Base-by-base conservation (phyloP, 2,329 filamentous ascomycete species). In the Erysiphe pulchra region DNA sequence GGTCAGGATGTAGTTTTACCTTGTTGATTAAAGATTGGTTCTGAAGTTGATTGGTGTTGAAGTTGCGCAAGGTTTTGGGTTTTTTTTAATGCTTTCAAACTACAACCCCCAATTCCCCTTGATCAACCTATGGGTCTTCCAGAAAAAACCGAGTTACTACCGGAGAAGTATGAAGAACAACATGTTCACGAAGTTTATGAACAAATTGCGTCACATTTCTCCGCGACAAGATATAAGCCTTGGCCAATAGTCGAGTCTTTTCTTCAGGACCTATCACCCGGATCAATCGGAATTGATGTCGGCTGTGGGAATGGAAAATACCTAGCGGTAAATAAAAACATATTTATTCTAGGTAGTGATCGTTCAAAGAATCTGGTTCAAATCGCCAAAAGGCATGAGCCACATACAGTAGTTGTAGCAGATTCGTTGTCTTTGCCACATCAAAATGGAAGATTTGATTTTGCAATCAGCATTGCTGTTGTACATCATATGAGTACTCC, bases 231-330 rank as follows among this genome's bases (percentile, higher is more conserved):
- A 49, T 72, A 79, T 65, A 75, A 75, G 73, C 85, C 90, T 49
- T 98, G 90, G 90, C 90, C 90, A 18, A 78, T 92, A 53, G 81
- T 95, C 47, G 73, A 85, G 50, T 66, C 67, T 33, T 95, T 94
- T 59, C 70, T 95, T 33, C 63, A 67, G 44, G 64, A 65, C 31
- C 71, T 80, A 42, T 58, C 68, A 0, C 63, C 75, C 12, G 87
- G 86, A 24, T 71, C 81, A 44, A 63, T 95, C 47, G 90, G 90
- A 10, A 68, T 93, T 31, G 90, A 98, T 61, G 69, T 95, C 47
- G 90, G 90, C 49, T 95, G 90, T 62, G 90, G 90, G 48, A 98
- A 98, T 63, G 90, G 90, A 53, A 95, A 95, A 67, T 94, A 95
- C 60, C 66, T 95, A 49, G 66, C 71, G 49, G 80, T 92, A 47